Evolutionary conservation across 352 stramenopile genomes (phyloP), one percentile per base, ranked within the genome.

Genomic region (Pythium coloratum): DNA sequence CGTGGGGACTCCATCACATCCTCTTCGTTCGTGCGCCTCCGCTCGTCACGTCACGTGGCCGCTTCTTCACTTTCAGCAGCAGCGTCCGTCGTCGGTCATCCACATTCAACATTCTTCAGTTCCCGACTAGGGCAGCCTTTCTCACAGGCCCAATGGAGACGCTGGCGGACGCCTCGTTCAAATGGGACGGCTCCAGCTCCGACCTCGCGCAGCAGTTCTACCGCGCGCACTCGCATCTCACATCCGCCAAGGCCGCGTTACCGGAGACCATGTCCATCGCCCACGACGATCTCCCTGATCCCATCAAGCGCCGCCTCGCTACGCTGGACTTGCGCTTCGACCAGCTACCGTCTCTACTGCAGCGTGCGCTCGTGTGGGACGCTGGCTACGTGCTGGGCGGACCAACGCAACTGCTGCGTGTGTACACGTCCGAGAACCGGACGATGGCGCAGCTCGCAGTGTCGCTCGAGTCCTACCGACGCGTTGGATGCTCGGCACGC

Each of bases 401-500:
- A 6, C 34, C 46, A 3, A 42, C 20, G 9, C 56, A 70, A 42
- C 66, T 78, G 26, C 38, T 71, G 18, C 67, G 49, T 4, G 56
- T 77, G n/a, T 76, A 71, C 64, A 80, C 73, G 18, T 30, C 55
- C 24, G 66, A 62, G 13, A 67, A 58, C 33, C 64, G 68, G 7
- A 57, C 60, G 53, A 80, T 80, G 73, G 73, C 73, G 13, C 54
- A 77, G 28, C 65, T 80, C 16, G 73, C 70, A 5, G 47, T 80
- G 42, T 65, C 67, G 26, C 36, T 67, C 32, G 55, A 58, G 16
- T 32, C 66, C 14, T 77, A 69, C 58, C 24, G 49, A 6, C 30
- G 18, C 26, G 47, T 61, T n/a, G 66, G 66, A 7, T 79, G 72
- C 42, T 20, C 44, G 20, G 50, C 54, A 5, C 32, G 42, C 24